A percentile compares a stretch with the other conserved stretches of the same genome.
Conservation (phyloP, 2,329 filamentous ascomycete genomes). For the Lachnellula willkommii region DNA sequence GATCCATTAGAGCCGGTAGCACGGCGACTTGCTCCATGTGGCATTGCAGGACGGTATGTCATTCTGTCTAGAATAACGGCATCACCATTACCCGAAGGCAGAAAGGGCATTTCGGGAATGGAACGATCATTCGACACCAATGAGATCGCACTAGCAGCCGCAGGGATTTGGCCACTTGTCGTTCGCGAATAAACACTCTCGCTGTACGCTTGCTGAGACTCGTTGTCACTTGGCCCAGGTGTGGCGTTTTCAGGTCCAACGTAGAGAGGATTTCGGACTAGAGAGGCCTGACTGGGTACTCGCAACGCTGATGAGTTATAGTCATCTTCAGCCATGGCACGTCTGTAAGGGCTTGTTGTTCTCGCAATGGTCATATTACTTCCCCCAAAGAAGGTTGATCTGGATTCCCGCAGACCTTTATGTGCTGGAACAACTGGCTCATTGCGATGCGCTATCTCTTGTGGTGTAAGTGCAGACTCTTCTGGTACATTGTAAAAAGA, state of each 20-base stretch:
- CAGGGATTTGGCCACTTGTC: slow-evolving; percentile 26
- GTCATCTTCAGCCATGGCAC: slow-evolving; percentile 36
- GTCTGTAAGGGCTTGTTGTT: slow-evolving; percentile 51
- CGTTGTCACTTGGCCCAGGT: not conserved
- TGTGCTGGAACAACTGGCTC: slow-evolving; percentile 24
- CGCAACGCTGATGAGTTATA: slow-evolving; percentile 5
- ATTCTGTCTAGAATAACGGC: slow-evolving; percentile 33
- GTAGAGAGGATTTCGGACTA: slow-evolving; percentile 11
- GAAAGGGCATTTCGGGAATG: slow-evolving; percentile 2
- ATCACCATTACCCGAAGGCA: slow-evolving; percentile 28
- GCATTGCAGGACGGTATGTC: slow-evolving; percentile 28
- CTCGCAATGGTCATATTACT: slow-evolving; percentile 48
- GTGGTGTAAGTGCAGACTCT: slow-evolving; percentile 18
- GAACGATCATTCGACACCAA: slow-evolving; percentile 13
- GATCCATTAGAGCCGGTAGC: slow-evolving; percentile 42
- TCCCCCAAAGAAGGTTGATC: slow-evolving; percentile 49
- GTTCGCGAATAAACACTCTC: slow-evolving; percentile 32
- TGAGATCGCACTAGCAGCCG: slow-evolving; percentile 15
- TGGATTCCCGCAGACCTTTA: slow-evolving; percentile 37
- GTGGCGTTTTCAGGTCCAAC: slow-evolving; percentile 1
- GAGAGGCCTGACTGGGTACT: not conserved
- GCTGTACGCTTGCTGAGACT: slow-evolving; percentile 19
- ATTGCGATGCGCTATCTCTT: slow-evolving; percentile 26
- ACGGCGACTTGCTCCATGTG: slow-evolving; percentile 26
- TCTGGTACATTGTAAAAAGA: slow-evolving; percentile 19